These are phyloP conservation scores for Quillaja saponaria DNA, from an alignment of 306 rosid genomes.

Conservation along the genomic window DNA sequence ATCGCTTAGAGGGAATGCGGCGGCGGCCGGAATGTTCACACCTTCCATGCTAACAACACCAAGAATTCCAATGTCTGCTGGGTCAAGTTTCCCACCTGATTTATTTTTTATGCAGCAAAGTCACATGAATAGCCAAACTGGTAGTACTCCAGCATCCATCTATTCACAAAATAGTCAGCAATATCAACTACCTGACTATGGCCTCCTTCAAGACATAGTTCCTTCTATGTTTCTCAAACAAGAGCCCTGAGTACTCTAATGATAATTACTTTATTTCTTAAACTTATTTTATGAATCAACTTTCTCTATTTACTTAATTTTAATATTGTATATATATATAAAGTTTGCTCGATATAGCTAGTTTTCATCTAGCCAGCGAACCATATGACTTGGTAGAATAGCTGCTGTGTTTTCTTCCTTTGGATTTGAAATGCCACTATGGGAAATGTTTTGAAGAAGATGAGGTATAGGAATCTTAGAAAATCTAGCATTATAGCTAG, in stretches of 20 bases:
- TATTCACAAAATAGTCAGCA: slow-evolving; percentile 35
- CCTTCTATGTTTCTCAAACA: slow-evolving; percentile 73
- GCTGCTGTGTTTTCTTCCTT: too few relatives aligned
- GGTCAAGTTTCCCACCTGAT: slow-evolving; percentile 47
- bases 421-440: slow-evolving; percentile 8
- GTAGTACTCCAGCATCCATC: slow-evolving; percentile 5
- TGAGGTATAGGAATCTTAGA: slow-evolving; percentile 14
- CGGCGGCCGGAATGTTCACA: slow-evolving; percentile 58
- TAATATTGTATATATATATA: slow-evolving; percentile 33
- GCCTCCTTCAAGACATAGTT: slow-evolving; percentile 72
- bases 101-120: slow-evolving; percentile 14
- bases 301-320: neutral
- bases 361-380: too few relatives aligned
- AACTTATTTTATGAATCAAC: too few relatives aligned
- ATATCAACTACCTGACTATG: slow-evolving; percentile 43
- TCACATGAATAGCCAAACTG: slow-evolving; percentile 18
- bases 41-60: slow-evolving; percentile 41
- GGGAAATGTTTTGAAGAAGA: slow-evolving; percentile 19
- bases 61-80: slow-evolving; percentile 28
- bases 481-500: slow-evolving; percentile 18
- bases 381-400: too few relatives aligned
- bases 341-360: neutral
- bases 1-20: slow-evolving; percentile 62
- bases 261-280: neutral
- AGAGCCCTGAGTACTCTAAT: slow-evolving; percentile 36